Evolutionary conservation across 306 rosid genomes (phyloP).

Genomic region (Quercus variabilis): DNA sequence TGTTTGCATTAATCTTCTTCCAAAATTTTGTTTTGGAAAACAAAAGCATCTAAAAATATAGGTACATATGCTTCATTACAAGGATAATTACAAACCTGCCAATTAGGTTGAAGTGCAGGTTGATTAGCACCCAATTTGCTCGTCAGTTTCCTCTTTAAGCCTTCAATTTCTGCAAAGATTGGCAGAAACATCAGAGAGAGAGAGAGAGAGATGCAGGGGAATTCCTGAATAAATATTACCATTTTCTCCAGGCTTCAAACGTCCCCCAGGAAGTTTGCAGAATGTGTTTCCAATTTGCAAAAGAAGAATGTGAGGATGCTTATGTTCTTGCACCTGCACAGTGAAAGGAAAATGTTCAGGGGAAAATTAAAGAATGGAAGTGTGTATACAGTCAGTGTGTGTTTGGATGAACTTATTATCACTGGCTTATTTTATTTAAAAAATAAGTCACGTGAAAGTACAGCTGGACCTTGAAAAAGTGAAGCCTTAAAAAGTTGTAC

Average conservation of each 20-base stretch:
- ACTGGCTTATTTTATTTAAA: no score
- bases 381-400: no score
- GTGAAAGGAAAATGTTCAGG: no score
- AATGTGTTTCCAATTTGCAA: slow-evolving; percentile 97
- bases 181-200: background rate
- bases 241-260: slow-evolving; percentile 97
- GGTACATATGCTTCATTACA: background rate
- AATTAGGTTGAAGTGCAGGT: slow-evolving; percentile 71
- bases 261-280: slow-evolving; percentile 99
- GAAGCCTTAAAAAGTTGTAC: no score
- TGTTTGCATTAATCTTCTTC: no score
- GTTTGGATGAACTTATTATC: no score
- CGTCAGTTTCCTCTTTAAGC: slow-evolving; percentile 89
- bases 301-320: slow-evolving; percentile 98
- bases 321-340: slow-evolving; percentile 93
- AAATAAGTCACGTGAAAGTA: no score
- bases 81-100: slow-evolving; percentile 60
- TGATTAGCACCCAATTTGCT: slow-evolving; percentile 97
- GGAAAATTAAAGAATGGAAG: no score
- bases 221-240: slow-evolving; percentile 37
- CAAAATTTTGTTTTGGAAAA: no score
- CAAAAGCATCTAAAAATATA: no score
- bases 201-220: background rate
- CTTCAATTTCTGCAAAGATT: slow-evolving; percentile 66
- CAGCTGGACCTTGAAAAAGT: no score